phyloP scores from a whole-genome alignment of 208 protist species.

The Leishmania major region DNA sequence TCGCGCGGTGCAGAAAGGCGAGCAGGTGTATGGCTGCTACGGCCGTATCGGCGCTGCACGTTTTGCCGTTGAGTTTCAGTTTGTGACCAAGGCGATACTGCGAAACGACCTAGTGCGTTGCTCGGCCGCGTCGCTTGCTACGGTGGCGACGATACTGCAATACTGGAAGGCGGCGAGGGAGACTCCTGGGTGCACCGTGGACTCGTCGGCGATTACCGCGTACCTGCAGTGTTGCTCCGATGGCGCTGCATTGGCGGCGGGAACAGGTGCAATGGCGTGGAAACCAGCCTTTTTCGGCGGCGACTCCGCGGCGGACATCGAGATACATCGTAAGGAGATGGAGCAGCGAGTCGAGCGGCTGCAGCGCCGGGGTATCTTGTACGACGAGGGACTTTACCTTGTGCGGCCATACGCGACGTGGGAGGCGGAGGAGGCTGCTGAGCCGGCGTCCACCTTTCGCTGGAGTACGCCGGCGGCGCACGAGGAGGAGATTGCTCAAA shows the following conservation, averaged over 20 bases:
- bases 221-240: not conserved
- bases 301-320: not conserved
- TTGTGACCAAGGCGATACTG: slow-evolving; percentile 58
- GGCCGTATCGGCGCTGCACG: slow-evolving; percentile 74
- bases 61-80: slow-evolving; percentile 87
- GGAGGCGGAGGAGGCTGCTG: slow-evolving; percentile 24
- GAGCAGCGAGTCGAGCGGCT: slow-evolving; percentile 60
- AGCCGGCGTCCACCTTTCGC: slow-evolving; percentile 14
- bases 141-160: slow-evolving; percentile 24
- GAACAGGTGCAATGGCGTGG: not conserved
- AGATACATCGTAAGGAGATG: slow-evolving; percentile 24
- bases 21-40: slow-evolving; percentile 85
- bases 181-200: not conserved
- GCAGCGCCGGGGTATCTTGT: slow-evolving; percentile 78
- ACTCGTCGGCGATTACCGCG: not conserved
- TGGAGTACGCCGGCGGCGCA: slow-evolving; percentile 25
- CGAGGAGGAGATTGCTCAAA: slow-evolving; percentile 32
- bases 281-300: slow-evolving; percentile 14
- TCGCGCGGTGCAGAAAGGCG: slow-evolving; percentile 52
- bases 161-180: slow-evolving; percentile 4
- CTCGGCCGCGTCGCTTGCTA: slow-evolving; percentile 33
- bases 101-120: slow-evolving; percentile 70
- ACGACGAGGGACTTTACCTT: slow-evolving; percentile 84
- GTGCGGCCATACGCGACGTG: slow-evolving; percentile 36
- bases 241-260: not conserved